These are phyloP conservation scores for Triticum dicoccoides DNA, from an alignment of 176 grass and related monocot species.

Conservation along the genomic window DNA sequence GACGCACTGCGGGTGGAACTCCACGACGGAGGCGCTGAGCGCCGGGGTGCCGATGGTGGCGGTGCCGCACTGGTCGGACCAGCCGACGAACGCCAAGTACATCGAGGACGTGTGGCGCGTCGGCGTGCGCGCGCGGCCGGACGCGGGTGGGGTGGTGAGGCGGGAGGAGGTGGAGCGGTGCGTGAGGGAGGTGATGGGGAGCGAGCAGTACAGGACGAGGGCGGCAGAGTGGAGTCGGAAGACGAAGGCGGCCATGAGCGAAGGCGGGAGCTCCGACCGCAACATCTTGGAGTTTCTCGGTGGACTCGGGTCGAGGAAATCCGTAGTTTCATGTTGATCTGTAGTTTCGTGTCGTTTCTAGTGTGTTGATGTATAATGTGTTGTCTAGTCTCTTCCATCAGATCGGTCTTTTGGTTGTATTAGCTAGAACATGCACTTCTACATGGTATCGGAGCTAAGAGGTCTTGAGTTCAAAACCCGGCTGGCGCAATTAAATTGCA, in stretches of 20 bases:
- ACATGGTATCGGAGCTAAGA: too few relatives aligned
- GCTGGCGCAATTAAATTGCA: too few relatives aligned
- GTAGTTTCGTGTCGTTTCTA: too few relatives aligned
- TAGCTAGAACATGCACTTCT: too few relatives aligned
- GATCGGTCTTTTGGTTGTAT: too few relatives aligned
- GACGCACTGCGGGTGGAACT: constrained; percentile 86
- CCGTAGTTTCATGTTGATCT: background rate
- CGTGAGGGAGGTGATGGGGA: constrained; percentile 26
- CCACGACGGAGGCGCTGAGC: constrained; percentile 36
- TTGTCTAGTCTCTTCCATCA: too few relatives aligned
- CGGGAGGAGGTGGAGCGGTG: constrained; percentile 30
- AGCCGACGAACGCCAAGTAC: constrained; percentile 72
- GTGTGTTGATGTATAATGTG: too few relatives aligned
- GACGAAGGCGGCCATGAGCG: constrained; percentile 30
- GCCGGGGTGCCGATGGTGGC: constrained; percentile 35
- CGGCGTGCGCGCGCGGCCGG: constrained; percentile 34
- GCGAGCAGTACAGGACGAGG: constrained; percentile 30
- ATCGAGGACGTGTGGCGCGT: constrained; percentile 23
- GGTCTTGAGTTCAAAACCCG: too few relatives aligned
- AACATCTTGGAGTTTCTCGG: constrained; percentile 43
- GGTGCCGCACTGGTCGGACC: constrained; percentile 68
- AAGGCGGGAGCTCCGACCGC: constrained; percentile 43
- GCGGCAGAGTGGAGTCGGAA: constrained; percentile 29
- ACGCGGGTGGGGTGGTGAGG: background rate
- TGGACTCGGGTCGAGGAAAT: background rate